Percentiles rank a stretch among this genome's conserved stretches.
Conservation (phyloP, 208 protist species). For the Crithidia brevicula region DNA sequence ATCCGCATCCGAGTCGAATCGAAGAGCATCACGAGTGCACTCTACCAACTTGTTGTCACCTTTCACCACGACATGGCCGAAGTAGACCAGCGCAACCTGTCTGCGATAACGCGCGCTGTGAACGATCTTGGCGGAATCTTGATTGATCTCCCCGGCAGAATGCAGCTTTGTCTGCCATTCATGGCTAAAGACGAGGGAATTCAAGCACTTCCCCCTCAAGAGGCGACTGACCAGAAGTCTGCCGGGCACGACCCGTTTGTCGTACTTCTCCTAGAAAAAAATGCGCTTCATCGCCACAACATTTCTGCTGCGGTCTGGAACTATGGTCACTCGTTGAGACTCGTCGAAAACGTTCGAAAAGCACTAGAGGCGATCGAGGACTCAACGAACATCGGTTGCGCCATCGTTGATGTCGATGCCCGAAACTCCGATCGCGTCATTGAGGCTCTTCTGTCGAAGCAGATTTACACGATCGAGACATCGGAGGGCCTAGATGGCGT, state of each 20-base stretch:
- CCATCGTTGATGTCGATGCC: conserved; percentile 61
- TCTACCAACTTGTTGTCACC: conserved; percentile 59
- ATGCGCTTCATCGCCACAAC: conserved; percentile 69
- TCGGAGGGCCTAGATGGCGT: conserved; percentile 45
- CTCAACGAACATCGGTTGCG: conserved; percentile 66
- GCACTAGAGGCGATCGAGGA: conserved; percentile 62
- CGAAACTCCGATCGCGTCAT: conserved; percentile 45
- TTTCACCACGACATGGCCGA: conserved; percentile 51
- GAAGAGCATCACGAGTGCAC: conserved; percentile 54
- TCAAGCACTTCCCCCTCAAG: conserved; percentile 34
- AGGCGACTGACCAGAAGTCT: conserved; percentile 26
- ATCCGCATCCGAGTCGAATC: conserved; percentile 63
- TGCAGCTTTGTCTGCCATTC: conserved; percentile 55
- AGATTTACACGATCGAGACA: conserved; percentile 68
- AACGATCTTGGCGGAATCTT: conserved; percentile 64
- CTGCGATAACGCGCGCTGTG: conserved; percentile 36
- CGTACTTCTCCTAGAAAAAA: conserved; percentile 70
- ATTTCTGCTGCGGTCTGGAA: conserved; percentile 60
- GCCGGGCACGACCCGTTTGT: conserved; percentile 56
- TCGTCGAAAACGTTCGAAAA: conserved; percentile 62
- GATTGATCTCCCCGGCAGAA: conserved; percentile 41
- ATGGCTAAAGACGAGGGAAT: conserved; percentile 52
- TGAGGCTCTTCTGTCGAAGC: conserved; percentile 48
- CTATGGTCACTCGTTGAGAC: conserved; percentile 60
- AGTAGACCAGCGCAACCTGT: conserved; percentile 38